These are phyloP conservation scores for Trichoderma lentiforme DNA, from an alignment of 2,329 filamentous ascomycete genomes.

Conservation along the genomic window DNA sequence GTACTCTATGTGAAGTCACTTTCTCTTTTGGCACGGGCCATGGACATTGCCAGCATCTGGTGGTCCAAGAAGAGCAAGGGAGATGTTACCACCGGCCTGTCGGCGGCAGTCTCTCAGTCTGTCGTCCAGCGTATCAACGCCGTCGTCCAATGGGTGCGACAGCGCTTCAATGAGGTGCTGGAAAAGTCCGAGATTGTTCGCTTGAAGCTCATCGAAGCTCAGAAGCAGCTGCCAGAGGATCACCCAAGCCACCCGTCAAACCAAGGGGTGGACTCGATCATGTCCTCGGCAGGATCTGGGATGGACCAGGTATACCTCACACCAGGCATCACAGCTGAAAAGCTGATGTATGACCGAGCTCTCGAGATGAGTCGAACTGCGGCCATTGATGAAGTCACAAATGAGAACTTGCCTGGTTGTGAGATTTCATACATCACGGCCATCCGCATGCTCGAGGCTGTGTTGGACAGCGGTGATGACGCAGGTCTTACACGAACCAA, in stretches of 20 bases:
- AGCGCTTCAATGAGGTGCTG: conserved; percentile 92
- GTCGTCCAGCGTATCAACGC: conserved; percentile 75
- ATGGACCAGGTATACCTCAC: conserved; percentile 80
- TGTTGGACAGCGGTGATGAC: conserved; percentile 78
- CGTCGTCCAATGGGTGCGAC: conserved; percentile 92
- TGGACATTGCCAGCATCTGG: conserved; percentile 92
- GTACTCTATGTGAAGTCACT: conserved; percentile 96
- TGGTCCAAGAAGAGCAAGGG: conserved; percentile 77
- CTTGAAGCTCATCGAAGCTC: conserved; percentile 79
- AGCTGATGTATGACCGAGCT: conserved; percentile 95
- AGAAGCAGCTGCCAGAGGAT: conserved; percentile 76
- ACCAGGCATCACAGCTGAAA: conserved; percentile 88
- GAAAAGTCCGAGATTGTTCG: conserved; percentile 96
- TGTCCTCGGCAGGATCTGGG: conserved; percentile 58
- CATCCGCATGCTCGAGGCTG: conserved; percentile 90
- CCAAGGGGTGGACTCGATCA: conserved; percentile 57
- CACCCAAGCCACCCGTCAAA: conserved; percentile 86
- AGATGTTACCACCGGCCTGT: conserved; percentile 47
- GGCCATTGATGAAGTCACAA: conserved; percentile 92
- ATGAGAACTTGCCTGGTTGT: conserved; percentile 81
- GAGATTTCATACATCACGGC: conserved; percentile 92
- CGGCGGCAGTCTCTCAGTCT: conserved; percentile 43
- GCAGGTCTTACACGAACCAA: conserved; percentile 36
- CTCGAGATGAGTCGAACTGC: conserved; percentile 94
- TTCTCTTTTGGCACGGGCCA: conserved; percentile 83